Evolutionary conservation across 1,284 basidiomycete species (phyloP).

Genomic region (Cryptococcus wingfieldii): DNA sequence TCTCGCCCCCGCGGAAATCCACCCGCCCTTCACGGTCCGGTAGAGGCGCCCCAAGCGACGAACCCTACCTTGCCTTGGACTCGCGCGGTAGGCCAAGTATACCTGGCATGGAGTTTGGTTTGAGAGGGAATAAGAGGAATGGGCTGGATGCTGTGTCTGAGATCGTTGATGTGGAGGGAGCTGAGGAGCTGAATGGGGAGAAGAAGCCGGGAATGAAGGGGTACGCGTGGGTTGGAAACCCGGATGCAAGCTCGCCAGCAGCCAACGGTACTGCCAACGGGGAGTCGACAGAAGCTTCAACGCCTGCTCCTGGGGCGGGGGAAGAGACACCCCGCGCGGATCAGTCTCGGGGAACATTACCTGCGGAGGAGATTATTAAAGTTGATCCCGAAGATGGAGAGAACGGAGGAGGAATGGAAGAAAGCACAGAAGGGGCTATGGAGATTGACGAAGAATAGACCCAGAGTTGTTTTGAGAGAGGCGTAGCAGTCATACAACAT

Average conservation of each 20-base stretch:
- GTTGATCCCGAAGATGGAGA: neutral
- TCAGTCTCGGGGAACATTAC: neutral
- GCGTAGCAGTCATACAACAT: too few species aligned
- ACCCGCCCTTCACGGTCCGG: neutral
- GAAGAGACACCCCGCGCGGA: neutral
- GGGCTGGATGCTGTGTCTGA: constrained; percentile 6
- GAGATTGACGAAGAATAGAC: too few species aligned
- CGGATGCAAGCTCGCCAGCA: neutral
- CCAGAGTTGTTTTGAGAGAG: too few species aligned
- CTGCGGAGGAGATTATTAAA: neutral
- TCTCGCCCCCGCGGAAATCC: neutral
- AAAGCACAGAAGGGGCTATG: too few species aligned
- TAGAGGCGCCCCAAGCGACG: neutral
- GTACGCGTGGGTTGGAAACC: constrained; percentile 18
- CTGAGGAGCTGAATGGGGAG: neutral
- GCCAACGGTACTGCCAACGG: neutral
- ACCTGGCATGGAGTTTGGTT: constrained; percentile 18
- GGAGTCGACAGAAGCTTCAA: neutral
- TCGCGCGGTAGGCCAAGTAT: constrained; percentile 24
- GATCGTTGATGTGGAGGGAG: neutral
- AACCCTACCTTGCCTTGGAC: constrained; percentile 6
- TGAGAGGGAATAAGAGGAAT: constrained; percentile 12
- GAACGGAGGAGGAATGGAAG: neutral
- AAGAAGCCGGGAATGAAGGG: constrained; percentile 14
- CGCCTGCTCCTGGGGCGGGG: neutral